These are phyloP conservation scores for Kazachstania taianensis DNA, from an alignment of 805 yeast genomes.

Conservation along the genomic window DNA sequence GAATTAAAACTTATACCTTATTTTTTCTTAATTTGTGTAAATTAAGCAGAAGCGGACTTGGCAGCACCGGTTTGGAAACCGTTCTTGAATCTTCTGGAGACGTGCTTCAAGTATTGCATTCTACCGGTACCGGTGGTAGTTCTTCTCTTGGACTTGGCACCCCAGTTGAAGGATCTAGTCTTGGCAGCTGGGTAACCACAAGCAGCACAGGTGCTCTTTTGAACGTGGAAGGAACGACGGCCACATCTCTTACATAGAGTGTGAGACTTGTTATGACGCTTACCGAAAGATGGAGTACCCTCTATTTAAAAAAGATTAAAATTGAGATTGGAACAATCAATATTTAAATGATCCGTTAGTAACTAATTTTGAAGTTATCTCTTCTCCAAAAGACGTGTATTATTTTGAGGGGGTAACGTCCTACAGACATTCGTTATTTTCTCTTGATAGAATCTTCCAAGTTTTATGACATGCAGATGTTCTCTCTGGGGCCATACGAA, in stretches of 20 bases:
- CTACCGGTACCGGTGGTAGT: slow-evolving; percentile 99
- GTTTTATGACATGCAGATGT: too few relatives aligned
- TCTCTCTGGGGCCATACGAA: too few relatives aligned
- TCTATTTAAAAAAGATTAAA: slow-evolving; percentile 35
- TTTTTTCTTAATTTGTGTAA: too few relatives aligned
- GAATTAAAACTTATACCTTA: too few relatives aligned
- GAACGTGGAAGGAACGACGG: slow-evolving; percentile 95
- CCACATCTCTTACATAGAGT: slow-evolving; percentile 99
- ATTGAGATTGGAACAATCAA: slow-evolving; percentile 5
- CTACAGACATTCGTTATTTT: too few relatives aligned
- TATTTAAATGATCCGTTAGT: slow-evolving; percentile 3
- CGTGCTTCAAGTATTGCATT: slow-evolving; percentile 94
- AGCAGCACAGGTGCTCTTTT: slow-evolving; percentile 96
- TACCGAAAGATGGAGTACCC: slow-evolving; percentile 99
- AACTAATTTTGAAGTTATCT: too few relatives aligned
- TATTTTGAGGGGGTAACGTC: too few relatives aligned
- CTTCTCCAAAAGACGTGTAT: not conserved
- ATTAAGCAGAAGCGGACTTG: slow-evolving; percentile 49
- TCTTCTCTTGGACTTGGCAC: slow-evolving; percentile 98
- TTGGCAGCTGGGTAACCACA: slow-evolving; percentile 99
- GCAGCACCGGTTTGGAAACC: slow-evolving; percentile 80
- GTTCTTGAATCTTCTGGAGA: slow-evolving; percentile 96
- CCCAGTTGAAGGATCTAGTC: slow-evolving; percentile 99
- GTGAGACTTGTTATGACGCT: slow-evolving; percentile 99
- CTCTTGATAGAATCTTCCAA: too few relatives aligned